Evolutionary conservation across 306 rosid genomes (phyloP).

Genomic region (Cucurbita moschata): DNA sequence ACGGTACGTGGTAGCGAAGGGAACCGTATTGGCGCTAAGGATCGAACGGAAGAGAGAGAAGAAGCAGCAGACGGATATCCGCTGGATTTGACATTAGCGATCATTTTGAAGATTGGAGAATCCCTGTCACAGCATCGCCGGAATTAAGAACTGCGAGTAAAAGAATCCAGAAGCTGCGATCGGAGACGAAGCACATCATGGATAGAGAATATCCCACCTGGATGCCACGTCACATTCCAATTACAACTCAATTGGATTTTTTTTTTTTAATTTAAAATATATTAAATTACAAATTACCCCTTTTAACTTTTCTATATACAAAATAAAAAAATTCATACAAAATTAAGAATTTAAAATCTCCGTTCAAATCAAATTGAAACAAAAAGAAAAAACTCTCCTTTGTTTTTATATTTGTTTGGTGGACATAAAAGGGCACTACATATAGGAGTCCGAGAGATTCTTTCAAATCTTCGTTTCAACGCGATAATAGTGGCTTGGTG

Average conservation of each 20-base stretch:
- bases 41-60: conserved; percentile 16
- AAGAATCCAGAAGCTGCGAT: neutral
- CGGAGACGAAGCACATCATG: neutral
- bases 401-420: too few species aligned
- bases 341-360: too few species aligned
- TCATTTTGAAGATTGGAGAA: conserved; percentile 12
- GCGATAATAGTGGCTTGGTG: too few species aligned
- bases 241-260: neutral
- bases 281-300: too few species aligned
- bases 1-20: conserved; percentile 8
- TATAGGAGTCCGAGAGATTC: too few species aligned
- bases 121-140: neutral
- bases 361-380: too few species aligned
- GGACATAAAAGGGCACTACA: too few species aligned
- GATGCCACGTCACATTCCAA: neutral
- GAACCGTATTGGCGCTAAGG: conserved; percentile 6
- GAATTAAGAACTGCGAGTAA: neutral
- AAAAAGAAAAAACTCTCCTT: too few species aligned
- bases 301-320: too few species aligned
- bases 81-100: conserved; percentile 8
- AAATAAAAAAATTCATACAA: too few species aligned
- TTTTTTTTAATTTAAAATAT: neutral
- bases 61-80: conserved; percentile 8
- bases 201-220: neutral
- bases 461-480: too few species aligned